A percentile compares a stretch with the other conserved stretches of the same genome.
These are phyloP conservation scores for Tympanopsis confertula DNA, from an alignment of 2,329 filamentous ascomycete genomes.

Conservation along the genomic window DNA sequence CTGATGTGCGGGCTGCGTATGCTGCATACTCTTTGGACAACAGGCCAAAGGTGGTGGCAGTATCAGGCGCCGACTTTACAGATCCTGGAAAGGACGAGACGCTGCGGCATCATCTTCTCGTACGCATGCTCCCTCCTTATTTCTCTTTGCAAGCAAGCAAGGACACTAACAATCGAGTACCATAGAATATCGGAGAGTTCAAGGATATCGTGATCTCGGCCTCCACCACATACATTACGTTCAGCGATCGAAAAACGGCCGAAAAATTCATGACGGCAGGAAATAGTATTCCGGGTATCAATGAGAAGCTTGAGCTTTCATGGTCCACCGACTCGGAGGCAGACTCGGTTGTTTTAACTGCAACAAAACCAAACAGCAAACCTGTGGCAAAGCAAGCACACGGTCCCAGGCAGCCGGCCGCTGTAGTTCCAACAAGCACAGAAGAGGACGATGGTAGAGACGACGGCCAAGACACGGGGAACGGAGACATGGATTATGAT, in stretches of 20 bases:
- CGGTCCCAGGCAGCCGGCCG: neutral
- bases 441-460: constrained; percentile 15
- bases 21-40: constrained; percentile 64
- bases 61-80: constrained; percentile 54
- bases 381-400: neutral
- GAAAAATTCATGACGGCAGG: constrained; percentile 54
- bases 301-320: constrained; percentile 49
- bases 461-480: neutral
- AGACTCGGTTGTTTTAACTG: constrained; percentile 6
- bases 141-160: constrained; percentile 3
- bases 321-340: constrained; percentile 35
- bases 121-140: constrained; percentile 23
- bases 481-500: constrained; percentile 17
- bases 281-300: constrained; percentile 48
- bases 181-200: constrained; percentile 50
- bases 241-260: constrained; percentile 58
- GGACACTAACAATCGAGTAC: constrained; percentile 11
- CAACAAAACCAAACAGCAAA: constrained; percentile 4
- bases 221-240: constrained; percentile 40
- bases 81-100: constrained; percentile 52
- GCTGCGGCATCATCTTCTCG: constrained; percentile 60
- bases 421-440: constrained; percentile 4
- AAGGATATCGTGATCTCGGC: constrained; percentile 39
- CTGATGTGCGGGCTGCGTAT: constrained; percentile 30
- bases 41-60: constrained; percentile 54